Base-by-base conservation (phyloP, 345 rosid species). In the Bruguiera parviflora region DNA sequence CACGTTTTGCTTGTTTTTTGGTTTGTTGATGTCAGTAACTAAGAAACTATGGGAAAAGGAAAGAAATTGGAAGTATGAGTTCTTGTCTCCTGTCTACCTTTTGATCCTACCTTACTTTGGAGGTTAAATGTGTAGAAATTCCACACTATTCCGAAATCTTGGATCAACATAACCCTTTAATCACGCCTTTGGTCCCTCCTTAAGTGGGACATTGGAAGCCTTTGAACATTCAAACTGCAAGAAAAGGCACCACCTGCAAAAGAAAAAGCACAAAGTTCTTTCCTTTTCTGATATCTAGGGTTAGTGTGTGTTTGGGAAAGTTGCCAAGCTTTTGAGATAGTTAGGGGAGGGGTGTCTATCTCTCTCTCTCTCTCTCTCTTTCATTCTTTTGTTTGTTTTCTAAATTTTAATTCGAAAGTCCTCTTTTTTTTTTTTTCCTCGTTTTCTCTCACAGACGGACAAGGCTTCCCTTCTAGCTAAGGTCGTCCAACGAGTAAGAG, bases 401-500 rank as follows among this genome's bases (percentile, higher is more conserved):
- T 8, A 37, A 37, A 37, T 37, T 8, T 37, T 37, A 35, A 35
- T 20, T 53, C 22, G 16, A 20, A 3, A 2, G 11, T 20, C 58
- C 0, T 4, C n/a, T 21, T 53, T 53, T 8, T 5, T 2, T 52
- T 52, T 7, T 6, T 53, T 11, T 3, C 21, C 56, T 22, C 57
- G n/a, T 65, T 28, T 58, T 73, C 58, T 37, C 67, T 37, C 4
- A 6, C 88, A 95, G 99, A 90, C 92, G 4, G 99, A 95, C 78
- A 95, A 95, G 76, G 99, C 99, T 64, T 87, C 98, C 11, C 89
- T 95, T 15, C 91, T 95, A 0, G 96, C 99, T 32, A 95, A 90
- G 79, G 99, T 95, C 27, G 96, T 95, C 75, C 89, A 95, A 74
- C 81, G 91, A 57, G 94, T 95, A 71, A 90, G 75, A 77, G 99